A percentile compares a stretch with the other conserved stretches of the same genome.
These are phyloP conservation scores for Alopecurus myosuroides DNA, from an alignment of 176 grass and related monocot species.

Conservation along the genomic window DNA sequence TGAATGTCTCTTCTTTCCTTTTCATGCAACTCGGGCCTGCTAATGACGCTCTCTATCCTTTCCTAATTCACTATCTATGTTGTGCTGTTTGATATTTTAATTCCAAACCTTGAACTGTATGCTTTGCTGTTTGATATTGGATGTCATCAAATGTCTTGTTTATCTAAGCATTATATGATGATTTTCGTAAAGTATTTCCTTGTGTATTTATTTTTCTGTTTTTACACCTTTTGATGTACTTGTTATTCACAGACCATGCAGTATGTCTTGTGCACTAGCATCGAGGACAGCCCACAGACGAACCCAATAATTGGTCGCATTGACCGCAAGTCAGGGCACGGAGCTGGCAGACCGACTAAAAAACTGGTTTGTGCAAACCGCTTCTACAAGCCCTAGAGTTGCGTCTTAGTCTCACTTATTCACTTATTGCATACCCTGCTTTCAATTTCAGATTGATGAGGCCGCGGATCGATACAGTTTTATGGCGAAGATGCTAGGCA, in stretches of 20 bases:
- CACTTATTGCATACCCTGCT: neutral
- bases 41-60: too few species aligned
- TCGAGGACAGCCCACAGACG: constrained; percentile 41
- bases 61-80: too few species aligned
- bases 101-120: neutral
- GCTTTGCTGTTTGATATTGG: neutral
- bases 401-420: neutral
- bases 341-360: constrained; percentile 83
- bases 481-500: constrained; percentile 79
- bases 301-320: constrained; percentile 93
- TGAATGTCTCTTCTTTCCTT: too few species aligned
- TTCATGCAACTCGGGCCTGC: too few species aligned
- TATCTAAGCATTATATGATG: neutral
- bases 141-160: neutral
- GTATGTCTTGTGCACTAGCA: constrained; percentile 56
- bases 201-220: neutral
- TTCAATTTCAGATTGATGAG: constrained; percentile 69
- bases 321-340: constrained; percentile 84
- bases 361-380: constrained; percentile 53
- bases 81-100: too few species aligned
- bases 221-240: constrained; percentile 19
- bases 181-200: neutral
- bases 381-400: neutral
- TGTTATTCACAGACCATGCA: constrained; percentile 66
- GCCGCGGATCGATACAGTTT: constrained; percentile 82